phyloP scores from a whole-genome alignment of 202 grass and related monocot genomes.

The Panicum hallii region DNA sequence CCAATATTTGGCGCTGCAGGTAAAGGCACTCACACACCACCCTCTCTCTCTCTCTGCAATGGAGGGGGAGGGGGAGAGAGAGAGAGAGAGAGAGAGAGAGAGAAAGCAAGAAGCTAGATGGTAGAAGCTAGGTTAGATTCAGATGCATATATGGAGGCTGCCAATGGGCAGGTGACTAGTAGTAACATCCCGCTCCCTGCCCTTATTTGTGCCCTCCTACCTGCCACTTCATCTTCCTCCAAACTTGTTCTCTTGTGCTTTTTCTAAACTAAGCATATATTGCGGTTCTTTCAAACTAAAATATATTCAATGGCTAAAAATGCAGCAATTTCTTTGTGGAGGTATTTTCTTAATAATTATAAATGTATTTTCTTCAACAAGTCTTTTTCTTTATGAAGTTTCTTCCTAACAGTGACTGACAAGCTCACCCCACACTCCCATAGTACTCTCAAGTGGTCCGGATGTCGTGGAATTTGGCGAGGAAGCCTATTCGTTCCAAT shows the following conservation, averaged over 20 bases:
- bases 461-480: neutral
- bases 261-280: conserved; percentile 4
- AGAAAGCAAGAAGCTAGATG: neutral
- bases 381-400: neutral
- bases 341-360: neutral
- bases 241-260: conserved; percentile 42
- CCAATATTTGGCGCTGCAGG: conserved; percentile 50
- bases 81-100: neutral
- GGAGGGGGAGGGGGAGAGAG: neutral
- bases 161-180: conserved; percentile 24
- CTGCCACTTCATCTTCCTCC: conserved; percentile 41
- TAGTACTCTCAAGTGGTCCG: neutral
- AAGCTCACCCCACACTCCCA: neutral
- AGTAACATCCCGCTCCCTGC: neutral
- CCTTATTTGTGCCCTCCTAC: conserved; percentile 27
- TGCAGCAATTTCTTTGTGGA: neutral
- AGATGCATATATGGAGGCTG: conserved; percentile 30
- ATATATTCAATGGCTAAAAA: neutral
- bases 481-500: neutral
- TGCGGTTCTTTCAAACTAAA: neutral
- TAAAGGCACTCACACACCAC: conserved; percentile 26
- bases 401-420: neutral
- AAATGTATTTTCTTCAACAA: neutral
- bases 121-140: conserved; percentile 13
- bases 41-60: neutral